These are phyloP conservation scores for Lagerstroemia speciosa DNA, from an alignment of 345 rosid species.

Conservation along the genomic window DNA sequence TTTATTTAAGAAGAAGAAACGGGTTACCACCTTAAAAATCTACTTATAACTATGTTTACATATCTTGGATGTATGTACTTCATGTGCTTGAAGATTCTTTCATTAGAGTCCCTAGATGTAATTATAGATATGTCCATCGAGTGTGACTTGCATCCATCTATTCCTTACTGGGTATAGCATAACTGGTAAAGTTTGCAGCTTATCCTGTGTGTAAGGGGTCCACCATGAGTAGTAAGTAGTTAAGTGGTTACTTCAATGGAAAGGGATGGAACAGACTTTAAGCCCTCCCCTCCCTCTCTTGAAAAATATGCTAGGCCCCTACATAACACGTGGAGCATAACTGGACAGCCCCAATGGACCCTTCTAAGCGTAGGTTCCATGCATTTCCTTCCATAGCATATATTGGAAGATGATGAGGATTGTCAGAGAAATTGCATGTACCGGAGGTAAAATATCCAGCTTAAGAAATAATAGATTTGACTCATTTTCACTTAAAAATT, in stretches of 20 bases:
- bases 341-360: background rate
- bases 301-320: background rate
- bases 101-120: no score
- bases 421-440: background rate
- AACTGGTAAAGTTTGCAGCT: background rate
- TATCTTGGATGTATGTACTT: no score
- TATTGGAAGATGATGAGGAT: conserved; percentile 2
- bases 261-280: background rate
- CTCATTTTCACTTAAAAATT: no score
- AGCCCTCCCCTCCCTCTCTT: background rate
- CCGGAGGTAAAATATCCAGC: no score
- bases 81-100: no score
- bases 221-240: conserved; percentile 2
- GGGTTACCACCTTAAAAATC: no score
- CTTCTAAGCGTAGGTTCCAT: background rate
- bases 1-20: no score
- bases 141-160: no score
- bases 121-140: no score
- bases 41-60: no score
- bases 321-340: background rate
- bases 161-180: no score
- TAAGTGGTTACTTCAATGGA: background rate
- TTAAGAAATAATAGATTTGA: no score
- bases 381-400: background rate
- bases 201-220: background rate